phyloP scores from a whole-genome alignment of 2,329 filamentous ascomycete genomes.

The Alternaria consortialis region DNA sequence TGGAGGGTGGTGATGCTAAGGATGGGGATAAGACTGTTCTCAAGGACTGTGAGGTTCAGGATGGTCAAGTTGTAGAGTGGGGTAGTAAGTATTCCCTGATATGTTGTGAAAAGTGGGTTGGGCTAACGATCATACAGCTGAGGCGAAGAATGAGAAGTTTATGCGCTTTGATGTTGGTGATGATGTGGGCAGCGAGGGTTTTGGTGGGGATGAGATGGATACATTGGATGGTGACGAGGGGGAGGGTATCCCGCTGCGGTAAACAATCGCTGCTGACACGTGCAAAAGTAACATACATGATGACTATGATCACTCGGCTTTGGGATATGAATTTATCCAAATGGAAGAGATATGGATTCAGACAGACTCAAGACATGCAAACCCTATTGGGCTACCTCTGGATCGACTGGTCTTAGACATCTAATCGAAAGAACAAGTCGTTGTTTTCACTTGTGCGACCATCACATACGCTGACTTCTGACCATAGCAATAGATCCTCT shows the following conservation, averaged over 20 bases:
- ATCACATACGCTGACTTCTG: neutral
- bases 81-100: conserved; percentile 58
- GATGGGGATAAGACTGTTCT: conserved; percentile 62
- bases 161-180: conserved; percentile 59
- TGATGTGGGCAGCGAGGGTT: conserved; percentile 49
- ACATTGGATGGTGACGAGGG: conserved; percentile 11
- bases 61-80: conserved; percentile 82
- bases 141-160: conserved; percentile 70
- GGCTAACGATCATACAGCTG: conserved; percentile 45
- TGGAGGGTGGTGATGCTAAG: conserved; percentile 76
- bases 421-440: no score
- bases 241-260: conserved; percentile 13
- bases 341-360: neutral
- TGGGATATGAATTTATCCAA: neutral
- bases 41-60: conserved; percentile 91
- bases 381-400: neutral
- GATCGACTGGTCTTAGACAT: neutral
- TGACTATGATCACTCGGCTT: neutral
- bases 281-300: neutral
- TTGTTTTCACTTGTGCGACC: no score
- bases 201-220: conserved; percentile 29
- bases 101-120: neutral
- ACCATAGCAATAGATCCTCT: neutral
- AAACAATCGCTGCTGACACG: neutral
- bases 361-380: neutral